These are phyloP conservation scores for Daldinia grandis DNA, from an alignment of 495 filamentous ascomycete species.

Conservation along the genomic window DNA sequence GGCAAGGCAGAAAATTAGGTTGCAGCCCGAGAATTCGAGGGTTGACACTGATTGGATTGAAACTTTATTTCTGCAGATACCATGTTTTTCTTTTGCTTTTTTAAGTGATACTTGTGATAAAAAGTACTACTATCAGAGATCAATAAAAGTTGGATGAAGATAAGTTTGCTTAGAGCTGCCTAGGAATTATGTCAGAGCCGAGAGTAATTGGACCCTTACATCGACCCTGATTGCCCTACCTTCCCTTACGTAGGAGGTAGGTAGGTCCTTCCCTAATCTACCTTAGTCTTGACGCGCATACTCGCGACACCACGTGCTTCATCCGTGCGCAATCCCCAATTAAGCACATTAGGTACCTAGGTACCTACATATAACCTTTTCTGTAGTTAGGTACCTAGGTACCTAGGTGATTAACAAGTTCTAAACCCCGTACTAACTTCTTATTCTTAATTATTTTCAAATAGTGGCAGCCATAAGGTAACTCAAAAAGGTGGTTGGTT, in stretches of 20 bases:
- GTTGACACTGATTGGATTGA: not conserved
- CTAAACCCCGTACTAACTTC: too few species aligned
- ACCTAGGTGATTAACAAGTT: too few species aligned
- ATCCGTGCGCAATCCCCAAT: not conserved
- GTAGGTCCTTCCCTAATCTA: not conserved
- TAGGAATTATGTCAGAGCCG: not conserved
- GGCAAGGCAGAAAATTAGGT: not conserved
- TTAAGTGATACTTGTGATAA: not conserved
- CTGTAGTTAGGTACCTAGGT: not conserved
- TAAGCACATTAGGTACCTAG: too few species aligned
- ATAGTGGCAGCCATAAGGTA: too few species aligned
- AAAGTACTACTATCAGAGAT: not conserved
- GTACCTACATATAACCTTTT: too few species aligned
- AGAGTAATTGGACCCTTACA: not conserved
- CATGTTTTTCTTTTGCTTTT: not conserved
- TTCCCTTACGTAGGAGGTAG: not conserved
- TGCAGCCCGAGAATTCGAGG: not conserved
- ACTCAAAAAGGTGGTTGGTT: too few species aligned
- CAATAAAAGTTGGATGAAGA: not conserved
- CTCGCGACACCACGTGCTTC: not conserved
- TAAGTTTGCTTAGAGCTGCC: not conserved
- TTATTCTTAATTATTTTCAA: too few species aligned
- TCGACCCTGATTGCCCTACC: not conserved
- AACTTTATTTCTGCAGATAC: not conserved
- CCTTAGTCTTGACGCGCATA: conserved; percentile 3